Base-by-base conservation (phyloP, 2,329 filamentous ascomycete genomes). In the Amauroascus niger region DNA sequence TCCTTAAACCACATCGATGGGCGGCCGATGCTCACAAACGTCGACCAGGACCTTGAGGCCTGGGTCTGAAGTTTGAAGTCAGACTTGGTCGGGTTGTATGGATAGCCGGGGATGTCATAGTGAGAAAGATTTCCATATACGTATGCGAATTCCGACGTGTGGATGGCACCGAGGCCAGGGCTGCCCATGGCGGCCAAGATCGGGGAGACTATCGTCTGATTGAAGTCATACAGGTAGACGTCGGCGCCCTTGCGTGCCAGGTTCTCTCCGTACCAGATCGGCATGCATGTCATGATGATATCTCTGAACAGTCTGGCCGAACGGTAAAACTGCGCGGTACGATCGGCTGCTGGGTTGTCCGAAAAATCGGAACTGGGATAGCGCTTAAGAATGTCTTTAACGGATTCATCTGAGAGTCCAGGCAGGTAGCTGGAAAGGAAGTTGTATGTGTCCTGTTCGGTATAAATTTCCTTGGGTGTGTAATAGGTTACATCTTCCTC, bases 141-240 rank as follows among this genome's bases (percentile, higher is more conserved):
- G 62, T 79, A 80, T 4, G 75, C 72, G 24, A 79, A 74, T 49
- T 80, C 78, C 0, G 75, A 74, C 0, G 75, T 77, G 60, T 81
- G 78, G 4, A 77, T 67, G 0, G 73, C 65, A 26, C 77, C 77
- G 4, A 74, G 59, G 0, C 73, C 73, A 1, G 68, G 64, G 2
- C 64, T 57, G 8, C 68, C 67, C 20, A 59, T 59, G 2, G 65
- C 49, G 8, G 64, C 63, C n/a, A 79, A 61, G 28, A 75, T 68
- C 0, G 71, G 67, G 2, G 70, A 72, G 1, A 78, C 64, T n/a
- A 80, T 68, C 0, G 77, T 80, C 59, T 79, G 76, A 61, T 80
- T 80, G 65, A 74, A 76, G 55, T 73, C 65, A 62, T 75, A 79
- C 1, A 78, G 63, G 59, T 74, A 80, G 3, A 77, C 73, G 3